phyloP scores from a whole-genome alignment of 2,329 filamentous ascomycete species.

The Cryphonectria japonica region DNA sequence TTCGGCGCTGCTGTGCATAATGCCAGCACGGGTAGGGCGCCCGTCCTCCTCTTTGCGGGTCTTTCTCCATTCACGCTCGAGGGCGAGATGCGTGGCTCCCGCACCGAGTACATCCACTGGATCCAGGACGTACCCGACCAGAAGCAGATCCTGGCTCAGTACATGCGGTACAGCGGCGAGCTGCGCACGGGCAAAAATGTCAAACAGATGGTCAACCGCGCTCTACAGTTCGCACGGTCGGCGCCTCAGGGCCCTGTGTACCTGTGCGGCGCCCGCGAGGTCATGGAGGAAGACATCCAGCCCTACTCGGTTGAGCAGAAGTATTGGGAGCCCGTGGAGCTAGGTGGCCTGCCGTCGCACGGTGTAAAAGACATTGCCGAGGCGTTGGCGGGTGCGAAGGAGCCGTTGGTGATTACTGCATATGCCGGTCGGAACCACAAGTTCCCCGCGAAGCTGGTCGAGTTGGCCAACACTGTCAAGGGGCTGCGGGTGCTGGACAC shows the following conservation, averaged over 20 bases:
- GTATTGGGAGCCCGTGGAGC: slow-evolving; percentile 72
- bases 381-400: slow-evolving; percentile 64
- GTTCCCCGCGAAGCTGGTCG: slow-evolving; percentile 63
- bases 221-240: slow-evolving; percentile 78
- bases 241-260: slow-evolving; percentile 82
- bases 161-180: slow-evolving; percentile 82
- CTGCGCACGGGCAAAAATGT: slow-evolving; percentile 84
- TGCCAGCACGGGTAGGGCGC: slow-evolving; percentile 68
- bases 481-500: slow-evolving; percentile 75
- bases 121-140: slow-evolving; percentile 48
- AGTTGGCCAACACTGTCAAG: slow-evolving; percentile 68
- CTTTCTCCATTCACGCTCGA: slow-evolving; percentile 48
- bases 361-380: slow-evolving; percentile 65
- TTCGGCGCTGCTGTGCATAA: slow-evolving; percentile 75
- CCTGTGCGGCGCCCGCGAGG: slow-evolving; percentile 75
- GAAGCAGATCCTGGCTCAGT: slow-evolving; percentile 69
- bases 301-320: slow-evolving; percentile 71
- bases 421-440: slow-evolving; percentile 72
- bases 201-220: slow-evolving; percentile 87
- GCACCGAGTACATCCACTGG: slow-evolving; percentile 50
- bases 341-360: slow-evolving; percentile 59
- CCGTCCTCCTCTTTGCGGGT: slow-evolving; percentile 56
- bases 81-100: slow-evolving; percentile 45
- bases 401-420: slow-evolving; percentile 72
- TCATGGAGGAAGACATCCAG: slow-evolving; percentile 83